phyloP scores from a whole-genome alignment of 208 protist species.

The Leishmania tarentolae region DNA sequence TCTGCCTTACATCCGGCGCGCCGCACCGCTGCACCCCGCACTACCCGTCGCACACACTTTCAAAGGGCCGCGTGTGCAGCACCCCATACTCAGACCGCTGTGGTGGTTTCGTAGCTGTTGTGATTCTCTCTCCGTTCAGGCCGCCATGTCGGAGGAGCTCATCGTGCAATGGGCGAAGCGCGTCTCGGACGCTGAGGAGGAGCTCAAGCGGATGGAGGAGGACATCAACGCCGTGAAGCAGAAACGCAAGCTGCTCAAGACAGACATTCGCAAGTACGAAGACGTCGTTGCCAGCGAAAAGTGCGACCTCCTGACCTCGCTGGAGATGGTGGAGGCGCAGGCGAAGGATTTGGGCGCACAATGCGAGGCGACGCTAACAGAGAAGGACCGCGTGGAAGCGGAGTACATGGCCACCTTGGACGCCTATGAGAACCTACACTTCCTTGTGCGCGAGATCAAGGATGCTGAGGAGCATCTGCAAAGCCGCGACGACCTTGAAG shows the following conservation, averaged over 20 bases:
- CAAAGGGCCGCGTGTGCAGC: background rate
- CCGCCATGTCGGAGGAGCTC: slow-evolving; percentile 38
- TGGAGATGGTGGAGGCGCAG: slow-evolving; percentile 75
- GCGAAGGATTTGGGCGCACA: slow-evolving; percentile 53
- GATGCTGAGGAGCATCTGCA: slow-evolving; percentile 63
- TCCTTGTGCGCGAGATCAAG: slow-evolving; percentile 74
- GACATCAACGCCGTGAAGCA: slow-evolving; percentile 60
- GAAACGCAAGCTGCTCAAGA: slow-evolving; percentile 51
- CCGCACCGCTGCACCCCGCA: background rate
- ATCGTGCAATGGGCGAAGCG: slow-evolving; percentile 69
- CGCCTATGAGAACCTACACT: slow-evolving; percentile 85
- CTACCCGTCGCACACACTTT: background rate
- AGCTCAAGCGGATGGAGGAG: slow-evolving; percentile 65
- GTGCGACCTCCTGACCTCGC: slow-evolving; percentile 50
- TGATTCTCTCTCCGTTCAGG: background rate
- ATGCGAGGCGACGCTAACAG: slow-evolving; percentile 52
- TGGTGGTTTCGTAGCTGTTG: background rate
- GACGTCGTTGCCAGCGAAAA: slow-evolving; percentile 64
- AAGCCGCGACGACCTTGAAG: slow-evolving; percentile 71
- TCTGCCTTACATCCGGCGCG: too few relatives aligned
- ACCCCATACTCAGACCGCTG: too few relatives aligned
- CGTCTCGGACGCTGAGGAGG: slow-evolving; percentile 72
- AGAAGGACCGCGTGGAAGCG: slow-evolving; percentile 71
- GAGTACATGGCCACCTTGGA: slow-evolving; percentile 79
- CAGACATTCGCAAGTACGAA: slow-evolving; percentile 49